Base-by-base conservation (phyloP, 345 rosid genomes). In the Eucalyptus curtisii region DNA sequence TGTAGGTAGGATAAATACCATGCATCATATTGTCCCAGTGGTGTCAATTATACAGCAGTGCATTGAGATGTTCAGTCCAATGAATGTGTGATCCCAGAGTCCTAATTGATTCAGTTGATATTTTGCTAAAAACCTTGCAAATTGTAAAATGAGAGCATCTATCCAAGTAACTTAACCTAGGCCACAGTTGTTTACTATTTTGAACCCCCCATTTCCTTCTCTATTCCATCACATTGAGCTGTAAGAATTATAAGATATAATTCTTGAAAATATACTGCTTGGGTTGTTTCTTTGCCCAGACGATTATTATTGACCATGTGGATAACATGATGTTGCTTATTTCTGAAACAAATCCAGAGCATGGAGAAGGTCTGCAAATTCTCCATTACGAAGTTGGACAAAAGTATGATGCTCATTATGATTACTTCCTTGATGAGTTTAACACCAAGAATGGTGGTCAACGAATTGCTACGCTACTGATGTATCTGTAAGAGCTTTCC, bases 331-430 rank as follows among this genome's bases (percentile, higher is more conserved):
- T 59, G 25, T 81, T 68, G 79, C 42, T 87, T 80, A 20, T 84
- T 16, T 37, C 48, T 61, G 59, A 27, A 68, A 19, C 25, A 81
- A 84, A 44, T 68, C 79, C 95, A 97, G 99, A 97, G 89, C 94
- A 97, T 90, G 99, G 99, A 53, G 99, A 97, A 93, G 96, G 97
- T 66, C 95, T 97, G 90, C 99, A 97, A 87, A 88, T 97, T 92
- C 97, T 96, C 91, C 97, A 95, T 87, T 96, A 97, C 31, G 98
- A 96, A 95, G 94, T 71, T 89, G 99, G 97, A 71, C 98, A 97
- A 92, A 96, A 95, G 92, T 96, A 97, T 53, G 99, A 95, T 79
- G 92, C 99, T 86, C 99, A 96, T 88, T 94, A 86, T 89, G 99
- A 97, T 93, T 97, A 96, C 94, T 97, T 97, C 92, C 95, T 95